Evolutionary conservation across 2,329 filamentous ascomycete genomes (phyloP).

Genomic region (Xylaria digitata): DNA sequence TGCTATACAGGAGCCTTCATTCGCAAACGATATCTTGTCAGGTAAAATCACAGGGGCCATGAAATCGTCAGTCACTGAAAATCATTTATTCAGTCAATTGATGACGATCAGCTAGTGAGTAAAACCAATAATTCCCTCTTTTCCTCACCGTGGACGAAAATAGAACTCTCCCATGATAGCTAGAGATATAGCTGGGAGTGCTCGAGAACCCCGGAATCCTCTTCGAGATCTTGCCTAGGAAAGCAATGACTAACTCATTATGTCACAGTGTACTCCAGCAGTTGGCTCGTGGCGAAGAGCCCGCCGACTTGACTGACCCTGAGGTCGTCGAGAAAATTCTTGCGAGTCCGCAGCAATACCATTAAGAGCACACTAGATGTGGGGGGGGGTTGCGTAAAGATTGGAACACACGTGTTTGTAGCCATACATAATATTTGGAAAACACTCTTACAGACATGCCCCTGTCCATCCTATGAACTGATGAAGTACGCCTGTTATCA

Average conservation of each 20-base stretch:
- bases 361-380: neutral
- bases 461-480: no score
- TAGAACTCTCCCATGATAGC: neutral
- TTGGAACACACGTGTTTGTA: neutral
- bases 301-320: conserved; percentile 29
- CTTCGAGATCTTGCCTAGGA: neutral
- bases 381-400: neutral
- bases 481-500: no score
- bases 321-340: conserved; percentile 22
- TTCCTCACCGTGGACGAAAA: neutral
- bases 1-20: conserved; percentile 59
- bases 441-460: no score
- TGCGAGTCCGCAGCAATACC: neutral
- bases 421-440: no score
- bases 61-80: conserved; percentile 57
- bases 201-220: neutral
- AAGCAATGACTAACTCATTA: conserved; percentile 7
- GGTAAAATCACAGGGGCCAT: conserved; percentile 62
- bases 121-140: neutral
- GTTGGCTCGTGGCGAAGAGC: conserved; percentile 24
- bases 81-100: conserved; percentile 57
- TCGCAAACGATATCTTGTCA: conserved; percentile 58
- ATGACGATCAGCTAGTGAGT: conserved; percentile 38
- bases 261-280: conserved; percentile 19
- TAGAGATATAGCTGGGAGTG: neutral